Base-by-base conservation (phyloP, 345 rosid species). In the Citrus hindsii region DNA sequence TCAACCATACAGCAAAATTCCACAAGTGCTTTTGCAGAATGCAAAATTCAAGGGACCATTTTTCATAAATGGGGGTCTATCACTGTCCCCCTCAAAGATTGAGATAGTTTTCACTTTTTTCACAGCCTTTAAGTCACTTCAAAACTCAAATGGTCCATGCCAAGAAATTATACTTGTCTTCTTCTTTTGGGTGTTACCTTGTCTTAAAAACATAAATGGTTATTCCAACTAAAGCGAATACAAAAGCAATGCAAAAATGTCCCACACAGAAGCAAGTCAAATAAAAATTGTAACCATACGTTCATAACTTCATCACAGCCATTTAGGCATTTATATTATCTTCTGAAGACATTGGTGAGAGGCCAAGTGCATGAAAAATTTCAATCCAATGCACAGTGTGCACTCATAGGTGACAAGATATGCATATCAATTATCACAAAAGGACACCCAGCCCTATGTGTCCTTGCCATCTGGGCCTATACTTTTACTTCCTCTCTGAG, bases 91-190 rank as follows among this genome's bases (percentile, higher is more conserved):
- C 72, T 18, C 68, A 13, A n/a, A 33, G 85, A 83, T 71, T 30
- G 61, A 67, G 76, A 86, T 79, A 21, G 73, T 72, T 82, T 80
- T 82, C n/a, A 74, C 87, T 69, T 79, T 78, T 81, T 79, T 55
- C 9, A 67, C 75, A 42, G 79, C 68, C 46, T 74, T 78, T 53
- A 71, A 67, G 66, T 60, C 73, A 35, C 40, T 46, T 69, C 48
- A 51, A 9, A 19, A 22, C 67, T 68, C 71, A 51, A 73, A 72
- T 35, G 60, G 75, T 69, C 72, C 63, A 64, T 65, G 74, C 59
- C 63, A 37, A 28, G 24, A 22, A 61, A 33, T 55, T 53, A 46
- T 42, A 21, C 67, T 69, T 13, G 61, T 67, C 60, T 68, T 60
- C 69, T 70, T 69, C 67, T 35, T 66, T 19, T 35, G 40, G 22